phyloP scores from a whole-genome alignment of 2,329 filamentous ascomycete species.

The Aureobasidium sp. region DNA sequence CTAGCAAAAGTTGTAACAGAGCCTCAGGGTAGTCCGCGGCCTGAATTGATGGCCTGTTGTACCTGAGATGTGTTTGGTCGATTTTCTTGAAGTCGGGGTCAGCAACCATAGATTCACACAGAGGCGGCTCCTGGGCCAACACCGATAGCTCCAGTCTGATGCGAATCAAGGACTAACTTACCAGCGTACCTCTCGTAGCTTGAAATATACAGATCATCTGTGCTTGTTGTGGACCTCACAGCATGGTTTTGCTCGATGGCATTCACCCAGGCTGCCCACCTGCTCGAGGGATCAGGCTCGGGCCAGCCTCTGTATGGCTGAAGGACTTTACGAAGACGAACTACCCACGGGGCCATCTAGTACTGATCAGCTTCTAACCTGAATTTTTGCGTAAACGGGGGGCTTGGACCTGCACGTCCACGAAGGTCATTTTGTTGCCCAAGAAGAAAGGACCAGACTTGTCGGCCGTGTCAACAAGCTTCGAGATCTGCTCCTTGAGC shows the following conservation, averaged over 20 bases:
- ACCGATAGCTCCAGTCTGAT: not conserved
- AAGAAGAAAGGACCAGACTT: constrained; percentile 63
- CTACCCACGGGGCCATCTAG: constrained; percentile 67
- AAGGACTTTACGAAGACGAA: constrained; percentile 61
- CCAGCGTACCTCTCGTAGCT: constrained; percentile 55
- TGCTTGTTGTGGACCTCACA: constrained; percentile 61
- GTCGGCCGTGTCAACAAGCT: constrained; percentile 52
- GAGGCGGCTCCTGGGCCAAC: not conserved
- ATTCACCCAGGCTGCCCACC: constrained; percentile 64
- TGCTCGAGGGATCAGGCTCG: constrained; percentile 53
- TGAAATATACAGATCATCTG: constrained; percentile 58
- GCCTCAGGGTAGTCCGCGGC: constrained; percentile 45
- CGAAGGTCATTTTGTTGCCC: constrained; percentile 52
- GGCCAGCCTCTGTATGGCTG: constrained; percentile 61
- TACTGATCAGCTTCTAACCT: not conserved
- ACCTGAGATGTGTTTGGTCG: constrained; percentile 44
- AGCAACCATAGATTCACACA: not conserved
- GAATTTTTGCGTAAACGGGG: not conserved
- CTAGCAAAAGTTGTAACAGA: not conserved
- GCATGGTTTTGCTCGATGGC: constrained; percentile 60
- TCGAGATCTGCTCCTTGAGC: constrained; percentile 60
- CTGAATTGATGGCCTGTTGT: constrained; percentile 52
- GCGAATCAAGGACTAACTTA: not conserved
- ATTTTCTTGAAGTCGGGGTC: constrained; percentile 40
- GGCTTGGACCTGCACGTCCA: constrained; percentile 48